These are phyloP conservation scores for Arabidopsis lyrata DNA, from an alignment of 441 rosid genomes.

Conservation along the genomic window DNA sequence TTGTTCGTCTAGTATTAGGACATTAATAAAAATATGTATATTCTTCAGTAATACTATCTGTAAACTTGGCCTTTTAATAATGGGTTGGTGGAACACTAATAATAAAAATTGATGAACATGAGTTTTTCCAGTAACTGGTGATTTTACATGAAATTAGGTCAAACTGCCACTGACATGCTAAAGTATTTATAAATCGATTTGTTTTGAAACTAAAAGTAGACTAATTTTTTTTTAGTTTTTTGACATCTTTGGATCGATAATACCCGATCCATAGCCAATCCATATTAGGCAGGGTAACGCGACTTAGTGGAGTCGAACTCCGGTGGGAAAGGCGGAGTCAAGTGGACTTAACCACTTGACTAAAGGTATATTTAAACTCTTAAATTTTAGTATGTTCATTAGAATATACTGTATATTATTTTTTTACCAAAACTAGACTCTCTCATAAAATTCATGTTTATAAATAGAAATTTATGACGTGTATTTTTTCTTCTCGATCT, in stretches of 20 bases:
- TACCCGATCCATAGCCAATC: no score
- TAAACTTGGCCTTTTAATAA: not conserved
- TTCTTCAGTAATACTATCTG: no score
- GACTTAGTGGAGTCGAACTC: no score
- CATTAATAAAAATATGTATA: no score
- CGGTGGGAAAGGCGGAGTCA: no score
- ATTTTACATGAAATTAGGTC: not conserved
- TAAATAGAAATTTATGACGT: not conserved
- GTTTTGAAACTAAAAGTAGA: not conserved
- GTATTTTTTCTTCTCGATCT: not conserved
- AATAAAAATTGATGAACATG: not conserved
- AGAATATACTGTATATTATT: not conserved
- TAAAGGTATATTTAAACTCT: no score
- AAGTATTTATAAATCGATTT: not conserved
- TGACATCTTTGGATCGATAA: no score
- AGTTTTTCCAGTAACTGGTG: not conserved
- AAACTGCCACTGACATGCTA: conserved; percentile 32
- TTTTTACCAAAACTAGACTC: not conserved
- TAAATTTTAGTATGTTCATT: not conserved
- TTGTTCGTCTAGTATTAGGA: no score
- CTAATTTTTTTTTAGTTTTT: no score
- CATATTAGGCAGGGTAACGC: no score
- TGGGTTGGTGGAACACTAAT: conserved; percentile 39
- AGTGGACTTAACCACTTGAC: no score
- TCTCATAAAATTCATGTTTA: not conserved